Percentiles rank a stretch among this genome's conserved stretches.
Evolutionary conservation across 345 rosid genomes (phyloP).

Genomic region (Gossypium rotundifolium): DNA sequence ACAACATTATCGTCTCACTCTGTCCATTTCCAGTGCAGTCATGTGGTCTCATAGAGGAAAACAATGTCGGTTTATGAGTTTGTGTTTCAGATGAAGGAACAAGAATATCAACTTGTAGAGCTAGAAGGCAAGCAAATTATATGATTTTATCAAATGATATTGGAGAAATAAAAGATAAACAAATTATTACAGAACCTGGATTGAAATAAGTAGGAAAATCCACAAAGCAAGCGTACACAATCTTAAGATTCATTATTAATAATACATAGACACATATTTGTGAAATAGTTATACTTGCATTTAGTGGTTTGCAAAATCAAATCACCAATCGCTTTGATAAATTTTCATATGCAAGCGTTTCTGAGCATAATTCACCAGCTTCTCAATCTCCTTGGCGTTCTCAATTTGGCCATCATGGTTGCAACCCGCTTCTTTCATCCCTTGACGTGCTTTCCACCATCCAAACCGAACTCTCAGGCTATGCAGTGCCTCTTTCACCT

Average conservation of each 20-base stretch:
- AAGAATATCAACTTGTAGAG: background rate
- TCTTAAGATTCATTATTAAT: background rate
- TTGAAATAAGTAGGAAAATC: background rate
- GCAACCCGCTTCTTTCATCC: constrained; percentile 24
- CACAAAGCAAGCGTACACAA: background rate
- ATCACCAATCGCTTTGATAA: constrained; percentile 11
- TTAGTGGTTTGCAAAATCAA: background rate
- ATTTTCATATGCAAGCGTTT: constrained; percentile 29
- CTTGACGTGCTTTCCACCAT: constrained; percentile 35
- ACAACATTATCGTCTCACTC: too few species aligned
- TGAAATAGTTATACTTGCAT: background rate
- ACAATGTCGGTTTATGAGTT: too few species aligned
- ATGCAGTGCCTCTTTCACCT: constrained; percentile 23
- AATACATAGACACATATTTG: background rate
- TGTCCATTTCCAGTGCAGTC: too few species aligned
- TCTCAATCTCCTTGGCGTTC: constrained; percentile 23
- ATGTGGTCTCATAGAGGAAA: too few species aligned
- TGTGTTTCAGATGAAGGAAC: too few species aligned
- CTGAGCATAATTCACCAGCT: constrained; percentile 17
- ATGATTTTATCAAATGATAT: background rate
- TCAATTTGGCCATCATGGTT: constrained; percentile 23
- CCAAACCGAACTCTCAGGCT: constrained; percentile 21
- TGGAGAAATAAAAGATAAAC: background rate
- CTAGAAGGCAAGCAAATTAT: background rate
- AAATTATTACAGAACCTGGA: background rate